A percentile compares a stretch with the other conserved stretches of the same genome.
These are phyloP conservation scores for Flueggea neowawraea DNA, from an alignment of 441 rosid species.

Conservation along the genomic window DNA sequence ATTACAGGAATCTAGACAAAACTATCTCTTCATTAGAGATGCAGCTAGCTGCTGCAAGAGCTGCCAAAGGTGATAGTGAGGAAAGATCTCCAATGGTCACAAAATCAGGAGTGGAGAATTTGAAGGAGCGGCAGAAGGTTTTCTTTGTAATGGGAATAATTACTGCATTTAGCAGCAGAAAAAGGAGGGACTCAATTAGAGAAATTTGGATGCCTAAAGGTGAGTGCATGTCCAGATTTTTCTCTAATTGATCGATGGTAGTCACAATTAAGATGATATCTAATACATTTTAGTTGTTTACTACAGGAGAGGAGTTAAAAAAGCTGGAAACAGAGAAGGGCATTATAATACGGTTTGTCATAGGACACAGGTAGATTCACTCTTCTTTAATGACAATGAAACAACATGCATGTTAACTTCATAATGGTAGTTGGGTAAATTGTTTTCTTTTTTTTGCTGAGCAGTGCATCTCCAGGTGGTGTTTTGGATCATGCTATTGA, in stretches of 20 bases:
- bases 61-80: slow-evolving; percentile 45
- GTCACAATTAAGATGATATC: not conserved
- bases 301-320: slow-evolving; percentile 64
- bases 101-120: slow-evolving; percentile 38
- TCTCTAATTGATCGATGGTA: slow-evolving; percentile 4
- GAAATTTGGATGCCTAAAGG: slow-evolving; percentile 93
- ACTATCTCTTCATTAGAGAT: slow-evolving; percentile 83
- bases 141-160: slow-evolving; percentile 96
- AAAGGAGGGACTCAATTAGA: slow-evolving; percentile 88
- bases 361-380: slow-evolving; percentile 79
- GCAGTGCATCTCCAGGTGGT: slow-evolving; percentile 82
- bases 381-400: slow-evolving; percentile 6
- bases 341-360: slow-evolving; percentile 80
- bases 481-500: slow-evolving; percentile 77
- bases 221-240: slow-evolving; percentile 17
- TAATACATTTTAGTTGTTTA: slow-evolving; percentile 15
- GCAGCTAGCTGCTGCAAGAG: slow-evolving; percentile 87
- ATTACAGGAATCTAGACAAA: slow-evolving; percentile 76
- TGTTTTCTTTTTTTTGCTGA: slow-evolving; percentile 7
- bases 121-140: slow-evolving; percentile 55
- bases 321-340: slow-evolving; percentile 84
- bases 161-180: slow-evolving; percentile 95
- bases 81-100: slow-evolving; percentile 48
- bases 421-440: slow-evolving; percentile 6
- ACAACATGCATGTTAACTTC: slow-evolving; percentile 1